Conservation (phyloP, 2,329 filamentous ascomycete genomes). For the Volutella citrinella region DNA sequence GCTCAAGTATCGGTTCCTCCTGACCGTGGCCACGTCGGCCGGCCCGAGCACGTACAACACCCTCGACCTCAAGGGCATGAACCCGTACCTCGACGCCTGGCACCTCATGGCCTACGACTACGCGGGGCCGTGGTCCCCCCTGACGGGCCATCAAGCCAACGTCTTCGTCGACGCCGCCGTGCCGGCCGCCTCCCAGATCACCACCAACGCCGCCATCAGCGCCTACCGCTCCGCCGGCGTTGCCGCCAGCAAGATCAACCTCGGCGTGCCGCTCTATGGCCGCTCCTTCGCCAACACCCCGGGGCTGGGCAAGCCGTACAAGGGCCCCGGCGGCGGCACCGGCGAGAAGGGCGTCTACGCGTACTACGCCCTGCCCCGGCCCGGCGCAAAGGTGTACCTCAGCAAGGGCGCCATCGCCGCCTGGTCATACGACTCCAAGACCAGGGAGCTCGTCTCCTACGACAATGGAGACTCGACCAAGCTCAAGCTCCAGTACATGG, state of each 20-base stretch:
- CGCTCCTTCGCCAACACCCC: slow-evolving; percentile 68
- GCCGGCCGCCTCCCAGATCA: slow-evolving; percentile 62
- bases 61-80: slow-evolving; percentile 53
- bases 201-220: slow-evolving; percentile 61
- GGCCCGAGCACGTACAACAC: slow-evolving; percentile 46
- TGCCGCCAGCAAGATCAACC: slow-evolving; percentile 60
- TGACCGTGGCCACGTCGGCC: slow-evolving; percentile 50
- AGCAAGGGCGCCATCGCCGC: slow-evolving; percentile 60
- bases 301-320: slow-evolving; percentile 63
- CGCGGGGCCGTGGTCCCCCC: slow-evolving; percentile 63
- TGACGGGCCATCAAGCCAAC: slow-evolving; percentile 68
- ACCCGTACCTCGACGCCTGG: slow-evolving; percentile 57
- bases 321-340: slow-evolving; percentile 58
- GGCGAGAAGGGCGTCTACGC: slow-evolving; percentile 65
- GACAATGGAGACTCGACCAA: slow-evolving; percentile 58
- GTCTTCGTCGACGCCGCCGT: slow-evolving; percentile 53
- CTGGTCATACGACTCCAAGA: slow-evolving; percentile 65
- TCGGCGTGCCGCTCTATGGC: slow-evolving; percentile 78
- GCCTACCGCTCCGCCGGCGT: slow-evolving; percentile 53
- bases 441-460: slow-evolving; percentile 66
- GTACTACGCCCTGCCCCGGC: slow-evolving; percentile 67
- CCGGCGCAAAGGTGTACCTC: slow-evolving; percentile 53
- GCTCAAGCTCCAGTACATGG: slow-evolving; percentile 64
- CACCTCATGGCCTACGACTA: slow-evolving; percentile 69
- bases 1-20: slow-evolving; percentile 45